Conservation (phyloP, 352 stramenopile species). For the Phytophthora cactorum region DNA sequence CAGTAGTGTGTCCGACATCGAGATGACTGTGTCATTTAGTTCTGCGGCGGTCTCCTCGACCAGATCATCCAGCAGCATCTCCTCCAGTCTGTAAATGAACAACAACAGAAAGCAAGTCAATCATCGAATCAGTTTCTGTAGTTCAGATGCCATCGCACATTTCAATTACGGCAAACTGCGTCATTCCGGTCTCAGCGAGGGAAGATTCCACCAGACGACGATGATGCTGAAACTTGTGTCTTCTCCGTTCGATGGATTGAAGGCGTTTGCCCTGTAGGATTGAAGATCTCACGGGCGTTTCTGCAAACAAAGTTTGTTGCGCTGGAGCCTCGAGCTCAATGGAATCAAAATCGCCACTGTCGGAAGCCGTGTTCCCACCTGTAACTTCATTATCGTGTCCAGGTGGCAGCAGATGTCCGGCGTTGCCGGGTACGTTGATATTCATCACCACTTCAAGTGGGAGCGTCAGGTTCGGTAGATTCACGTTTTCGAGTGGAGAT, state of each 20-base stretch:
- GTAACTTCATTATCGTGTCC: not conserved
- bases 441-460: conserved; percentile 60
- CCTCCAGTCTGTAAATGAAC: conserved; percentile 41
- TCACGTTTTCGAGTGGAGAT: not conserved
- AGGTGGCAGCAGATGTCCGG: not conserved
- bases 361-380: not conserved
- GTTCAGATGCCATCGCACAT: conserved; percentile 39
- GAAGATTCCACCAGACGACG: conserved; percentile 63
- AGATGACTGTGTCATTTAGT: conserved; percentile 43
- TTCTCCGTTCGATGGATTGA: conserved; percentile 55
- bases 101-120: not conserved
- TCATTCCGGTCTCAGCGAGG: conserved; percentile 58
- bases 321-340: not conserved
- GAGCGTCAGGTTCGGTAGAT: conserved; percentile 32
- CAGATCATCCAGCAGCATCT: conserved; percentile 53
- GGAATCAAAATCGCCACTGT: not conserved
- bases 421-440: conserved; percentile 29
- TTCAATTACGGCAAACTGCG: conserved; percentile 66
- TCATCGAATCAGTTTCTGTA: not conserved
- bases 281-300: conserved; percentile 17
- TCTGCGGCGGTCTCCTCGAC: conserved; percentile 44
- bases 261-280: conserved; percentile 29
- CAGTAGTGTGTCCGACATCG: conserved; percentile 48
- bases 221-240: conserved; percentile 58
- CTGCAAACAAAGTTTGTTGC: conserved; percentile 3